Percentiles rank a stretch among this genome's conserved stretches.
These are phyloP conservation scores for Apiotrichum sp. DNA, from an alignment of 1,284 basidiomycete genomes.

Conservation along the genomic window DNA sequence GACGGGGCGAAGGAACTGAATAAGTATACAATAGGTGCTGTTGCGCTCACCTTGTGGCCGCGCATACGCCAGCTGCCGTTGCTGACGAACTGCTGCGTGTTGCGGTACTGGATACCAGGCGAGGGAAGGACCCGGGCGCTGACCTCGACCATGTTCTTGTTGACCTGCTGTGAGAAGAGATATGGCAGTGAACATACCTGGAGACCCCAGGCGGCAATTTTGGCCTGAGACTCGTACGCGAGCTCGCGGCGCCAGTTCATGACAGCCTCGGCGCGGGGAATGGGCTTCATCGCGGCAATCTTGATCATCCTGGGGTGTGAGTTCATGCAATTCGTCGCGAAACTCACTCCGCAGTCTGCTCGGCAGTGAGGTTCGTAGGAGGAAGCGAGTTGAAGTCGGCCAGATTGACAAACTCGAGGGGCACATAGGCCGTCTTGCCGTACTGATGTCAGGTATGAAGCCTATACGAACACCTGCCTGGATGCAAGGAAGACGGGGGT, in stretches of 20 bases:
- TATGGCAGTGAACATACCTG: constrained; percentile 13
- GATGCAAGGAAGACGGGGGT: constrained; percentile 40
- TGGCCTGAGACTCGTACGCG: constrained; percentile 31
- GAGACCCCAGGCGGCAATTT: constrained; percentile 45
- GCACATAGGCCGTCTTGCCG: constrained; percentile 32
- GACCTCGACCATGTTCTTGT: constrained; percentile 34
- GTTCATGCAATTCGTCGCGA: not conserved
- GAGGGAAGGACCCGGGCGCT: constrained; percentile 42
- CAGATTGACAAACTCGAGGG: constrained; percentile 39
- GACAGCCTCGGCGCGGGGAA: constrained; percentile 23
- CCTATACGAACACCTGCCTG: constrained; percentile 21
- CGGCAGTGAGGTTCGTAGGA: constrained; percentile 31
- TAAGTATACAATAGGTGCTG: not conserved
- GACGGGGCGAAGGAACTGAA: constrained; percentile 34
- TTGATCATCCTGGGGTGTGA: constrained; percentile 40
- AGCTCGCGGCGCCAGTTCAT: constrained; percentile 28
- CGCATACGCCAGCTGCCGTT: constrained; percentile 31
- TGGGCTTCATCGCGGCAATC: constrained; percentile 35
- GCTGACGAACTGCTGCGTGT: not conserved
- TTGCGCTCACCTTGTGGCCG: constrained; percentile 21
- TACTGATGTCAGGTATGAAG: constrained; percentile 23
- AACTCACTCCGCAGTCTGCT: constrained; percentile 35
- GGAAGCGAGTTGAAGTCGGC: constrained; percentile 40
- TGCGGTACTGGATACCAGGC: constrained; percentile 36
- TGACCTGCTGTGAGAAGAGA: constrained; percentile 24